Conservation (phyloP, 257 asterid species). For the Ajuga chamaepitys region DNA sequence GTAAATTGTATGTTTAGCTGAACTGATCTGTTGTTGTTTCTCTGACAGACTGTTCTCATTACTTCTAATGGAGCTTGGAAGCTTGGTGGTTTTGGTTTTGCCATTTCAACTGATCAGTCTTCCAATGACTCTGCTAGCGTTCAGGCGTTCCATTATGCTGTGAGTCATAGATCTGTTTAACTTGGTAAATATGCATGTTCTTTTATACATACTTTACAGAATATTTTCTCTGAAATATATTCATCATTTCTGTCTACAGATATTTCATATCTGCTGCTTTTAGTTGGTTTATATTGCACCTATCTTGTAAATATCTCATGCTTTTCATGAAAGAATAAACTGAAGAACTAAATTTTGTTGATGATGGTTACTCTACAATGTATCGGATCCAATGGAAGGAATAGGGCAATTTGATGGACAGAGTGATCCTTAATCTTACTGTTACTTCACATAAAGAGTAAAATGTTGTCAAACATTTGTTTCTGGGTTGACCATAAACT, state of each 20-base stretch:
- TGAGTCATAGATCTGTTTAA: slow-evolving; percentile 40
- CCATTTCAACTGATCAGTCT: slow-evolving; percentile 64
- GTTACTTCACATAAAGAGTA: slow-evolving; percentile 2
- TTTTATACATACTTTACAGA: slow-evolving; percentile 3
- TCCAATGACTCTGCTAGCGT: slow-evolving; percentile 48
- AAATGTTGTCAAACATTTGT: not conserved
- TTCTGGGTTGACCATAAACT: not conserved
- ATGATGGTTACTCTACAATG: not conserved
- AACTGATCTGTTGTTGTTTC: slow-evolving; percentile 6
- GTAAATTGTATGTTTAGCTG: slow-evolving; percentile 13
- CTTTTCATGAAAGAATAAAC: slow-evolving; percentile 5
- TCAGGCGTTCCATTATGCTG: slow-evolving; percentile 93
- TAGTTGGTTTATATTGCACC: slow-evolving; percentile 1
- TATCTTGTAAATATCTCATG: slow-evolving; percentile 4
- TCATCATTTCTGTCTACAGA: not conserved
- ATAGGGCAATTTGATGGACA: not conserved
- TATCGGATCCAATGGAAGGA: slow-evolving; percentile 6
- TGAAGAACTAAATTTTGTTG: not conserved
- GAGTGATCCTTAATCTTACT: not conserved
- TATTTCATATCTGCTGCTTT: not conserved
- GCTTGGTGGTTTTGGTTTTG: slow-evolving; percentile 94
- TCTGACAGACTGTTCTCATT: slow-evolving; percentile 69
- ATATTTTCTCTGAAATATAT: not conserved
- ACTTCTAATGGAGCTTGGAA: slow-evolving; percentile 99
- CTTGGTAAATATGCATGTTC: slow-evolving; percentile 17